Evolutionary conservation across 2,329 filamentous ascomycete species (phyloP), one percentile per base, ranked within the genome.

Genomic region (Fonsecaea pedrosoi): DNA sequence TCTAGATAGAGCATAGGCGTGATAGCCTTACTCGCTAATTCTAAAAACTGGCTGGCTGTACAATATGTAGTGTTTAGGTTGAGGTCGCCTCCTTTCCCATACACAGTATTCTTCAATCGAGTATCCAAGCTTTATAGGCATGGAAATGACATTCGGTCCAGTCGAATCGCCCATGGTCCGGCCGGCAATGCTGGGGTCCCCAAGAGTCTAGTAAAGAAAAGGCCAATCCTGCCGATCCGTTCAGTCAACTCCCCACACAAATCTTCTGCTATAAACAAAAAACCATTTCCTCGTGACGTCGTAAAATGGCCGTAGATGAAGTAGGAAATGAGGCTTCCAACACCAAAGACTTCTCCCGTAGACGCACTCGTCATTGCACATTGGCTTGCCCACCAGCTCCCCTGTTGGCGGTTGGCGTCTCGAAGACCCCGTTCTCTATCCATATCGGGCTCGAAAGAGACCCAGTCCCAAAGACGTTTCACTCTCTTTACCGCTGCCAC

Each of bases 381-480:
- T 12, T 18, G 54, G 3, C 54, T 18, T 13, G 54, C 54, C 30
- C 34, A 56, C 32, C 18, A 45, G n/a, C 56, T 45, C n/a, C 9
- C 30, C 37, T 13, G 35, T 10, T 21, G 10, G 45, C 45, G 10
- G 45, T 5, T 50, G 21, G 18, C 18, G 10, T 21, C 42, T 60
- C 8, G 32, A 12, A 57, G n/a, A 60, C 34, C 35, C 12, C n/a
- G 25, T 53, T 21, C n/a, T 59, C 60, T 60, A 66, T 45, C 40
- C 63, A n/a, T 60, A 66, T 55, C 69, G 59, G 8, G 71, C 70
- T 35, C 67, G 67, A 65, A 73, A 73, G 37, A 73, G 61, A 25
- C 72, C 72, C 34, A 73, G 54, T 48, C 72, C 71, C 32, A 73
- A 60, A 55, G 69, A 65, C 32, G 69, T 69, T 55, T 73, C 72